Evolutionary conservation across 345 rosid species (phyloP).

Genomic region (Moringa oleifera): DNA sequence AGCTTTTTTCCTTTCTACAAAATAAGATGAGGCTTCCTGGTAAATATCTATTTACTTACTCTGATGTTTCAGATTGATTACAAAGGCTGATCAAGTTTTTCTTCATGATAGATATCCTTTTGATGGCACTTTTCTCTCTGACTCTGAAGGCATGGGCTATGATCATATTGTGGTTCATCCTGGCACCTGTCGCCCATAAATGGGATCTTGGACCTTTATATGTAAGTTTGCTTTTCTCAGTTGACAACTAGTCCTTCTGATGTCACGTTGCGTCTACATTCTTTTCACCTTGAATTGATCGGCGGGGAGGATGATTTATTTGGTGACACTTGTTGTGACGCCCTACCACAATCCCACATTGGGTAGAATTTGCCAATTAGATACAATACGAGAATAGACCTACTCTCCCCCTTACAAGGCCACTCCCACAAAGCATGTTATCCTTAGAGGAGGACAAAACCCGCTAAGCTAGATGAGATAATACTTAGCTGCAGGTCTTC

Average conservation of each 20-base stretch:
- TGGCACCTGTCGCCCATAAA: conserved; percentile 77
- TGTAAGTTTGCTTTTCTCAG: conserved; percentile 44
- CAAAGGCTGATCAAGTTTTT: conserved; percentile 21
- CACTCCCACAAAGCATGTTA: too few species aligned
- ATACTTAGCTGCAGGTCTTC: too few species aligned
- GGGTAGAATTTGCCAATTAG: too few species aligned
- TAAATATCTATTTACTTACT: conserved; percentile 23
- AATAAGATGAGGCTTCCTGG: conserved; percentile 76
- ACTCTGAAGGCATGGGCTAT: conserved; percentile 56
- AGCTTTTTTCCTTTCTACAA: conserved; percentile 50
- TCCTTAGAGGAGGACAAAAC: too few species aligned
- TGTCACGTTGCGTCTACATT: not conserved
- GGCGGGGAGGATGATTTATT: not conserved
- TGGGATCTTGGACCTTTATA: conserved; percentile 83
- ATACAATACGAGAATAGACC: too few species aligned
- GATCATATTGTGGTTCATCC: conserved; percentile 61
- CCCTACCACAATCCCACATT: too few species aligned
- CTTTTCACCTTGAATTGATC: not conserved
- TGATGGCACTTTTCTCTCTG: conserved; percentile 70
- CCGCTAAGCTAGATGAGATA: too few species aligned
- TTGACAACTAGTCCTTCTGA: not conserved
- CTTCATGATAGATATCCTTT: conserved; percentile 54
- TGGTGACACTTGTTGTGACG: not conserved
- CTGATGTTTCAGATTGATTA: conserved; percentile 7
- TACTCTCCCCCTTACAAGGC: too few species aligned